Evolutionary conservation across 1,284 basidiomycete genomes (phyloP), one percentile per base, ranked within the genome.

Genomic region (Trichosporon sp.): DNA sequence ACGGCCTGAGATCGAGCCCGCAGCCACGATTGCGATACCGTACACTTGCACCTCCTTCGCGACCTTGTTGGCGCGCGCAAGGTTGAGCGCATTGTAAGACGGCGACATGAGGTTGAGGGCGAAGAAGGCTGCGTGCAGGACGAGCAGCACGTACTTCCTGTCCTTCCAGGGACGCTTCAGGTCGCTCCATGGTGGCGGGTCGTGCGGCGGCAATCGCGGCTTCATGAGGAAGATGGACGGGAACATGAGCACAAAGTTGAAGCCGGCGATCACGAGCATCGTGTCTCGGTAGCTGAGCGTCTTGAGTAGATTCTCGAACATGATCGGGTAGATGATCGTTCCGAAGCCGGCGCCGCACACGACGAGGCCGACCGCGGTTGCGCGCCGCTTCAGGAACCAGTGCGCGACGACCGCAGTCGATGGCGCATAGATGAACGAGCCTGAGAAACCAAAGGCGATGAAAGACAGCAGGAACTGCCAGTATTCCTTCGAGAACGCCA

Each of bases 381-480:
- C 70, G 25, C 78, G 66, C 31, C 68, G 69, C 27, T 69, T 65
- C 58, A 72, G 58, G 63, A 80, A 80, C 78, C 78, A 80, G 58
- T 80, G 78, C 1, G 72, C 70, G 5, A 70, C 72, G 29, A 78
- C 70, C 1, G 78, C 76, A 1, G 73, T 76, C 2, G 74, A 70
- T 1, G 78, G 77, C 0, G 77, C 71, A 57, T 78, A 80, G 21
- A 77, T 64, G 29, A 75, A 59, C 1, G 73, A 69, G 0, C 73
- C 77, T 0, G 74, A 70, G 10, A 75, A 60, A 27, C 78, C 77
- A 56, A 75, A 77, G 2, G 73, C 65, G 10, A 74, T 56, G 37
- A 76, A 75, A 1, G 75, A 73, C 4, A 79, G 71, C 19, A 79
- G 63, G 67, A 80, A 76, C 59, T 80, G 78, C 63, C 75, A 80